A percentile compares a stretch with the other conserved stretches of the same genome.
Conservation (phyloP, 441 rosid genomes). For the Gossypium schwendimanii region DNA sequence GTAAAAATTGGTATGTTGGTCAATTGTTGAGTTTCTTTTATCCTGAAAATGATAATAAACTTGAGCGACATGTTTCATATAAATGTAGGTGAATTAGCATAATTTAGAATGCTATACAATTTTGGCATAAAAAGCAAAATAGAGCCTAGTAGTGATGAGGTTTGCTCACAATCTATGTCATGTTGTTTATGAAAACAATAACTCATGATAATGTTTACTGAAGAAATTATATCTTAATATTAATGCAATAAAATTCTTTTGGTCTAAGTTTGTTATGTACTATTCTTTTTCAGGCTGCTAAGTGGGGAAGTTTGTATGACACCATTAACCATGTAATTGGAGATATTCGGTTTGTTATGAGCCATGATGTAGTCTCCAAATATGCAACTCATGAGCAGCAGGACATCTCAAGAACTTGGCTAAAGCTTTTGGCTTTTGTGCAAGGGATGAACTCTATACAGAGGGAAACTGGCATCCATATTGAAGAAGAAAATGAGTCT, state of each 20-base stretch:
- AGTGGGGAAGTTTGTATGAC: constrained; percentile 62
- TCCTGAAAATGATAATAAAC: neutral
- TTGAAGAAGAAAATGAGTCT: constrained; percentile 70
- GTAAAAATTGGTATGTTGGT: neutral
- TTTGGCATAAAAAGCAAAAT: neutral
- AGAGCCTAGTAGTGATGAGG: neutral
- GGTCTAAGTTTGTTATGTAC: constrained; percentile 8
- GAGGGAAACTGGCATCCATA: constrained; percentile 75
- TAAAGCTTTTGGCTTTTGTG: constrained; percentile 69
- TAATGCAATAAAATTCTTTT: neutral
- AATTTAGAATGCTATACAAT: neutral
- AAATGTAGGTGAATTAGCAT: neutral
- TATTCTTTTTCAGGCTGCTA: constrained; percentile 49
- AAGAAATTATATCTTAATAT: neutral
- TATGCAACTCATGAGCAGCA: constrained; percentile 54
- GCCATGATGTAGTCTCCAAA: constrained; percentile 67
- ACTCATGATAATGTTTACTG: neutral
- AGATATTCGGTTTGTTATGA: constrained; percentile 81
- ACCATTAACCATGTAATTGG: constrained; percentile 65
- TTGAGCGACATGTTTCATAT: neutral
- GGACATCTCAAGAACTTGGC: constrained; percentile 70
- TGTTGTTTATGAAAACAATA: neutral
- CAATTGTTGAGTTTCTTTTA: neutral
- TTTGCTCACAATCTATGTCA: neutral
- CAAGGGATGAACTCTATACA: constrained; percentile 84